Evolutionary conservation across 257 asterid species (phyloP).

Genomic region (Gentiana macrophylla): DNA sequence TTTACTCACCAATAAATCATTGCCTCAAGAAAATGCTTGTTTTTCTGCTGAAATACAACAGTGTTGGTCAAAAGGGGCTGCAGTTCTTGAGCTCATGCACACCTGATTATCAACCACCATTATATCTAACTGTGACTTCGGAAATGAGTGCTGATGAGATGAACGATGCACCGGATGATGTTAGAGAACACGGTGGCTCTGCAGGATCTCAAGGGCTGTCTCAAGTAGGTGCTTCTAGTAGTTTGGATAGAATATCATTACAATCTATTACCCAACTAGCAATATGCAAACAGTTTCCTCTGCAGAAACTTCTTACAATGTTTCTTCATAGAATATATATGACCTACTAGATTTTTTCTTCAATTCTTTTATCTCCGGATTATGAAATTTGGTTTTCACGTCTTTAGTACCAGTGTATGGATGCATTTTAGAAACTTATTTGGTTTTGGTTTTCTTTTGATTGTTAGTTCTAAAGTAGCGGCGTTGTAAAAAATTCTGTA

Average conservation of each 20-base stretch:
- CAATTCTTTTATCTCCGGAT: not conserved
- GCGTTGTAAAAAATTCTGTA: no score
- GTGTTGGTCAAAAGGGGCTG: conserved; percentile 73
- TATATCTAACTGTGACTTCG: conserved; percentile 46
- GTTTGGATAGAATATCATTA: not conserved
- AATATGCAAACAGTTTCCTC: no score
- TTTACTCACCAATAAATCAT: no score
- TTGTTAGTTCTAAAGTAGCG: no score
- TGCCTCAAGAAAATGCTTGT: not conserved
- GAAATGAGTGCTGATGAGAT: conserved; percentile 46
- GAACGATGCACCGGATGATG: conserved; percentile 28
- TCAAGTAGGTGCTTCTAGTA: conserved; percentile 25
- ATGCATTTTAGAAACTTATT: not conserved
- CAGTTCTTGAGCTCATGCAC: conserved; percentile 65
- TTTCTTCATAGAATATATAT: no score
- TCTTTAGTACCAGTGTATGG: not conserved
- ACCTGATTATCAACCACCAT: conserved; percentile 91
- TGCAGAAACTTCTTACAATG: no score
- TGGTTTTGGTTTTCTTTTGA: not conserved
- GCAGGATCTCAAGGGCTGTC: conserved; percentile 40
- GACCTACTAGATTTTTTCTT: not conserved
- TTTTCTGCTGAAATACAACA: conserved; percentile 23
- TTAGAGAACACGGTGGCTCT: conserved; percentile 22
- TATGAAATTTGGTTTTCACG: not conserved
- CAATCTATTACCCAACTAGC: not conserved